These are phyloP conservation scores for Umbelopsis sp. DNA, from an alignment of 192 early-diverging fungal genomes.

Conservation along the genomic window DNA sequence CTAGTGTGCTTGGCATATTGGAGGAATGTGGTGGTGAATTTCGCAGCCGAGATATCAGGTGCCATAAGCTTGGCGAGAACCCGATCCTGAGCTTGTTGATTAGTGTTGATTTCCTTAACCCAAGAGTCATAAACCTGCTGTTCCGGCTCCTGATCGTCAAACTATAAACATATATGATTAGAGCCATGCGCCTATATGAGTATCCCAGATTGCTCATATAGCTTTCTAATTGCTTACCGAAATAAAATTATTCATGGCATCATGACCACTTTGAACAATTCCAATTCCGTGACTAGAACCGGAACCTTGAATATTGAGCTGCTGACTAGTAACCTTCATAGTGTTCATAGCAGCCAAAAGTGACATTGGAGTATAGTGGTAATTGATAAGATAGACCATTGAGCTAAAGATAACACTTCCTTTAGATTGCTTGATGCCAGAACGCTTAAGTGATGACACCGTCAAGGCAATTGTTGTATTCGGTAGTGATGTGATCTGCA, in stretches of 20 bases:
- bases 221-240: neutral
- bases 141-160: neutral
- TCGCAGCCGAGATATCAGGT: slow-evolving; percentile 20
- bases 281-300: slow-evolving; percentile 15
- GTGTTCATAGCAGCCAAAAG: slow-evolving; percentile 53
- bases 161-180: neutral
- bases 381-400: slow-evolving; percentile 44
- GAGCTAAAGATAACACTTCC: slow-evolving; percentile 26
- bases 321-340: slow-evolving; percentile 44
- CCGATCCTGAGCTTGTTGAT: slow-evolving; percentile 29
- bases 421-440: slow-evolving; percentile 23
- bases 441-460: slow-evolving; percentile 12
- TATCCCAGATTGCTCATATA: neutral
- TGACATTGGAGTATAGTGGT: slow-evolving; percentile 51
- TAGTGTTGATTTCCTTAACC: slow-evolving; percentile 23
- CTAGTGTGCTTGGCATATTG: slow-evolving; percentile 19
- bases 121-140: slow-evolving; percentile 17
- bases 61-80: slow-evolving; percentile 24
- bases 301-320: slow-evolving; percentile 20
- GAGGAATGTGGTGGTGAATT: slow-evolving; percentile 42
- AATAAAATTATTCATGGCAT: slow-evolving; percentile 8
- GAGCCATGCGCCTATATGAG: neutral
- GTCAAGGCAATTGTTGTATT: neutral
- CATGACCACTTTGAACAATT: slow-evolving; percentile 20
- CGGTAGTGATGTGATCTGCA: slow-evolving; percentile 12